Evolutionary conservation across 225 moss, liverwort and hornwort species (phyloP).

Genomic region (Ulota crispa): DNA sequence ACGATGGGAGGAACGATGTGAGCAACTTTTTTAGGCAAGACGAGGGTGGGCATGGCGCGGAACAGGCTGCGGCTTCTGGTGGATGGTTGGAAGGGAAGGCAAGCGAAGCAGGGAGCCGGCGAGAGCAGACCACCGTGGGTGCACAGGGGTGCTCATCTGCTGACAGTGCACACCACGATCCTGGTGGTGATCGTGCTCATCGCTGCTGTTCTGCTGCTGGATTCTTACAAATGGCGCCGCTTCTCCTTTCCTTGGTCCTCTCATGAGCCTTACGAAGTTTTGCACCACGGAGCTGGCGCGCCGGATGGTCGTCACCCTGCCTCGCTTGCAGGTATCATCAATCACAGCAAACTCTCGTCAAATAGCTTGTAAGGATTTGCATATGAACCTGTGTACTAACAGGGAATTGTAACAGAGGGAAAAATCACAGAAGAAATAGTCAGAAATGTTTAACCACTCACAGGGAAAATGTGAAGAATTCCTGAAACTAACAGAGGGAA

Average conservation of each 20-base stretch:
- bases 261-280: background rate
- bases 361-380: no score
- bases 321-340: background rate
- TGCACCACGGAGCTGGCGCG: background rate
- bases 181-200: constrained; percentile 57
- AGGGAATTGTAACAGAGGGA: no score
- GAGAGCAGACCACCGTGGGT: constrained; percentile 10
- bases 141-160: constrained; percentile 28
- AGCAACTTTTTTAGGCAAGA: background rate
- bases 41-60: constrained; percentile 23
- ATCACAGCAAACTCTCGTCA: no score
- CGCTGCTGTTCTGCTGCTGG: constrained; percentile 54
- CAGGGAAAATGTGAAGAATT: no score
- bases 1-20: background rate
- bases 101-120: constrained; percentile 25
- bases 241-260: constrained; percentile 59
- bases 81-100: constrained; percentile 46
- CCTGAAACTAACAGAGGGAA: no score
- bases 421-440: no score
- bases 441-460: no score
- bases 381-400: no score
- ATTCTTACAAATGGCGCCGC: constrained; percentile 72
- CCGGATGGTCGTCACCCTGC: background rate
- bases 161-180: constrained; percentile 69
- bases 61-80: constrained; percentile 25